phyloP scores from a whole-genome alignment of 2,329 filamentous ascomycete species.

The Knoxdaviesia proteae region DNA sequence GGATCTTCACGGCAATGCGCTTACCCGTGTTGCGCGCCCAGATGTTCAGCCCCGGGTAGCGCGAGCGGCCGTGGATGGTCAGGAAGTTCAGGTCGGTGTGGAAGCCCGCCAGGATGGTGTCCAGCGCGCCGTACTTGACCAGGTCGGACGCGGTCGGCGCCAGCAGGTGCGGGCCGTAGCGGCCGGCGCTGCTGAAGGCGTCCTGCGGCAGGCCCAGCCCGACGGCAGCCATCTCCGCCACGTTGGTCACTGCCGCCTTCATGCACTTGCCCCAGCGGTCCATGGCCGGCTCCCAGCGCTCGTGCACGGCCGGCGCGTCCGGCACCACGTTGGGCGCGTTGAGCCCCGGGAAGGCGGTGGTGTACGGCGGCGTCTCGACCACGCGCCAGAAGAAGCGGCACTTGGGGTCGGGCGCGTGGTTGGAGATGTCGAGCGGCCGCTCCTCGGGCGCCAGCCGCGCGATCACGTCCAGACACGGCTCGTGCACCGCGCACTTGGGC shows the following conservation, averaged over 20 bases:
- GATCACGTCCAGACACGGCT: constrained; percentile 37
- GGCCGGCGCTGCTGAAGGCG: constrained; percentile 32
- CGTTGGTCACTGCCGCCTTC: constrained; percentile 35
- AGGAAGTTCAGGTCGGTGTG: constrained; percentile 45
- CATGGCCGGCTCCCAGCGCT: constrained; percentile 33
- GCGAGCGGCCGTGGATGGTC: constrained; percentile 41
- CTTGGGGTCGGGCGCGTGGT: constrained; percentile 36
- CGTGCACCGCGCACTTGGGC: constrained; percentile 41
- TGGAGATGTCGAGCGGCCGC: constrained; percentile 35
- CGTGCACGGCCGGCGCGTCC: constrained; percentile 22
- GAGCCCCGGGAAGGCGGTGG: constrained; percentile 31
- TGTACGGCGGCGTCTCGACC: constrained; percentile 29
- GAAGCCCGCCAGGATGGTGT: constrained; percentile 42
- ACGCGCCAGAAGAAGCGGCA: constrained; percentile 44
- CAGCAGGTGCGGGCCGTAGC: constrained; percentile 39
- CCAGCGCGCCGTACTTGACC: constrained; percentile 24
- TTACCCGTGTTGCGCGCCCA: constrained; percentile 42
- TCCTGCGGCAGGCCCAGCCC: constrained; percentile 30
- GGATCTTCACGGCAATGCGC: constrained; percentile 37
- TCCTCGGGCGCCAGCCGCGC: constrained; percentile 29
- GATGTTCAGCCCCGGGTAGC: constrained; percentile 39
- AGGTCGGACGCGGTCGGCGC: constrained; percentile 40
- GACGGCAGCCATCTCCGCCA: constrained; percentile 37
- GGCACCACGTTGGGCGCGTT: constrained; percentile 35
- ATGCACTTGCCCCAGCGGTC: constrained; percentile 36